Evolutionary conservation across 2,329 filamentous ascomycete genomes (phyloP).

Genomic region (Calonectria ilicicola): DNA sequence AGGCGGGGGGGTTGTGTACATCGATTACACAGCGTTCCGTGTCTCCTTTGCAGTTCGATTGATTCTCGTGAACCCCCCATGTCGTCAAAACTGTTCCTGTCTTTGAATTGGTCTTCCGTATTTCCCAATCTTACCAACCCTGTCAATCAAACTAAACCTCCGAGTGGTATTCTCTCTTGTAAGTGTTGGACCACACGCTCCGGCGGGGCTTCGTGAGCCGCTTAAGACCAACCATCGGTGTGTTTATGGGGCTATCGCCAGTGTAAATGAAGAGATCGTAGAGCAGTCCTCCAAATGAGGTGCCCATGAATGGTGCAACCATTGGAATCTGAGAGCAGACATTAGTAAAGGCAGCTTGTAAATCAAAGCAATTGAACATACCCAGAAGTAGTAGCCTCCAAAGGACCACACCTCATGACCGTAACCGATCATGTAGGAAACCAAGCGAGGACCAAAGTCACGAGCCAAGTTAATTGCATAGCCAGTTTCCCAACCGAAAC

Average conservation of each 20-base stretch:
- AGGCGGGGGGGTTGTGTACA: background rate
- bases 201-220: slow-evolving; percentile 55
- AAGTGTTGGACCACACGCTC: slow-evolving; percentile 53
- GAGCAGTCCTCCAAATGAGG: slow-evolving; percentile 72
- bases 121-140: background rate
- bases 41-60: slow-evolving; percentile 8
- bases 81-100: background rate
- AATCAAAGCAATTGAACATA: slow-evolving; percentile 47
- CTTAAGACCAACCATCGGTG: slow-evolving; percentile 72
- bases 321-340: slow-evolving; percentile 70
- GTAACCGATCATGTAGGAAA: slow-evolving; percentile 77
- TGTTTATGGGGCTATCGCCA: slow-evolving; percentile 78
- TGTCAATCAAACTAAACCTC: slow-evolving; percentile 30
- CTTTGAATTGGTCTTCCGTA: slow-evolving; percentile 10
- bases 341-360: slow-evolving; percentile 21
- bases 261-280: slow-evolving; percentile 79
- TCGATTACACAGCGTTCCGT: slow-evolving; percentile 11
- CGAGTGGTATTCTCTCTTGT: slow-evolving; percentile 35
- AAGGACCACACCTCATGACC: slow-evolving; percentile 74
- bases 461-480: slow-evolving; percentile 81
- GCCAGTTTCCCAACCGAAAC: slow-evolving; percentile 82
- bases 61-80: background rate
- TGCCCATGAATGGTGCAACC: slow-evolving; percentile 76
- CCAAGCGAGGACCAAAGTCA: slow-evolving; percentile 77
- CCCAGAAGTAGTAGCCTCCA: slow-evolving; percentile 80